Conservation (phyloP, 2,329 filamentous ascomycete species). For the Canariomyces notabilis region DNA sequence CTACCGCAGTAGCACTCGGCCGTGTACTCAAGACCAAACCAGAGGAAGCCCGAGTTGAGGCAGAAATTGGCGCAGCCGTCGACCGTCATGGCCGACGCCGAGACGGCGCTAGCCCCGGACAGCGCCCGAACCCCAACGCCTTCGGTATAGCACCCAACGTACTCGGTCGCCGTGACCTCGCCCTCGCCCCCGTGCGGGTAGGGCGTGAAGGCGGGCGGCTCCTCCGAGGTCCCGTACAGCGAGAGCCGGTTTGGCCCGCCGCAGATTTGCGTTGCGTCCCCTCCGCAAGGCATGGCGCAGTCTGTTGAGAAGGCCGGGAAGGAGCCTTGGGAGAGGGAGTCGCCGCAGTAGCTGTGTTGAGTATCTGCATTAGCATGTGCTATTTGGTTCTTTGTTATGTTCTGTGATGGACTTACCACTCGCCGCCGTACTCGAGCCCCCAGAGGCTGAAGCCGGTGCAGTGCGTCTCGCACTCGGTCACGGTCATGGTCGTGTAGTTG, state of each 20-base stretch:
- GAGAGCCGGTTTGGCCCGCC: constrained; percentile 21
- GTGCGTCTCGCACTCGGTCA: constrained; percentile 12
- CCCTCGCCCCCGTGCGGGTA: constrained; percentile 11
- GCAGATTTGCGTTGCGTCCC: constrained; percentile 14
- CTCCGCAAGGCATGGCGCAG: constrained; percentile 19
- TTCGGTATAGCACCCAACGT: constrained; percentile 21
- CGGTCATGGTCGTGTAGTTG: constrained; percentile 17
- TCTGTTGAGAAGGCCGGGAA: constrained; percentile 18
- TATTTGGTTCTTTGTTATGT: background rate
- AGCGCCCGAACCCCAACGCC: constrained; percentile 15
- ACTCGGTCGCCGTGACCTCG: constrained; percentile 3
- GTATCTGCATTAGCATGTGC: background rate
- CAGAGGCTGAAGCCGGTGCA: constrained; percentile 17
- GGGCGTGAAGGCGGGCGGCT: constrained; percentile 9
- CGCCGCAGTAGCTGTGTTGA: constrained; percentile 17
- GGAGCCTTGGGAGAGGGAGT: constrained; percentile 13
- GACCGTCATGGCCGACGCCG: constrained; percentile 15
- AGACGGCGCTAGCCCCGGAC: constrained; percentile 8
- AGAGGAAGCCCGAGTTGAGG: constrained; percentile 15
- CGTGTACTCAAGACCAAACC: constrained; percentile 22
- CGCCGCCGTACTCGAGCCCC: constrained; percentile 20
- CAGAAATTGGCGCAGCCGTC: constrained; percentile 18
- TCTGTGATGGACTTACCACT: constrained; percentile 14
- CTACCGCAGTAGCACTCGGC: constrained; percentile 26
- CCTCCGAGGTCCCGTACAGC: constrained; percentile 13